Percentiles rank a stretch among this genome's conserved stretches.
These are phyloP conservation scores for Graphilbum ipis-grandicollis DNA, from an alignment of 2,329 filamentous ascomycete genomes.

Conservation along the genomic window DNA sequence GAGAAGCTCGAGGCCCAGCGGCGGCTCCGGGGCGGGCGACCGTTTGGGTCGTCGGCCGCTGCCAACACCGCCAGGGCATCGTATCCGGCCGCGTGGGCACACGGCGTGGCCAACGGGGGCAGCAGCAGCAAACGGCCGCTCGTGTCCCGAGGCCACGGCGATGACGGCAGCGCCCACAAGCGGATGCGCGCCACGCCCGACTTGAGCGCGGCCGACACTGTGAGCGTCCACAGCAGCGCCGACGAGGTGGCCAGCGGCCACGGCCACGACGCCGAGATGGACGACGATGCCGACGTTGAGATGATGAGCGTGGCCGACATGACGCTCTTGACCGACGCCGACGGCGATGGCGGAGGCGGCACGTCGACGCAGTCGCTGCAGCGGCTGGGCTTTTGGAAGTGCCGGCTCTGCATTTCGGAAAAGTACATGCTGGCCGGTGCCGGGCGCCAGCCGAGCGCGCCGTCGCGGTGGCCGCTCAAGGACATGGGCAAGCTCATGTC, in stretches of 20 bases:
- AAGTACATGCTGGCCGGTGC: conserved; percentile 24
- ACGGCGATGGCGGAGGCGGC: conserved; percentile 3
- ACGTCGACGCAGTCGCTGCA: conserved; percentile 14
- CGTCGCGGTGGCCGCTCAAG: conserved; percentile 28
- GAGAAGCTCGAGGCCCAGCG: conserved; percentile 15
- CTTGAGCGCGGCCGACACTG: background rate
- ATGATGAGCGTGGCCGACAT: too few species aligned
- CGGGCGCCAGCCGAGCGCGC: conserved; percentile 23
- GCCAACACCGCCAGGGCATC: background rate
- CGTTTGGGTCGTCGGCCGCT: background rate
- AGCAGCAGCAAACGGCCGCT: conserved; percentile 3
- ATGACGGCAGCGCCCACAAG: too few species aligned
- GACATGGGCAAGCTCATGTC: conserved; percentile 29
- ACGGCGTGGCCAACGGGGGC: conserved; percentile 3
- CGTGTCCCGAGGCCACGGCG: background rate
- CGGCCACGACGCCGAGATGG: background rate
- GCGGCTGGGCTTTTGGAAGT: conserved; percentile 29
- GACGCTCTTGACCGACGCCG: too few species aligned
- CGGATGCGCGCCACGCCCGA: too few species aligned
- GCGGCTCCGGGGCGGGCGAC: conserved; percentile 3
- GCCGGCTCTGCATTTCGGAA: conserved; percentile 23
- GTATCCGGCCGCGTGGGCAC: too few species aligned
- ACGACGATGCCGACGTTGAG: conserved; percentile 3
- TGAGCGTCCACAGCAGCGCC: background rate
- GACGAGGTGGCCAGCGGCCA: background rate